A percentile compares a stretch with the other conserved stretches of the same genome.
Evolutionary conservation across 176 grass and related monocot species (phyloP).

Genomic region (Phoenix dactylifera): DNA sequence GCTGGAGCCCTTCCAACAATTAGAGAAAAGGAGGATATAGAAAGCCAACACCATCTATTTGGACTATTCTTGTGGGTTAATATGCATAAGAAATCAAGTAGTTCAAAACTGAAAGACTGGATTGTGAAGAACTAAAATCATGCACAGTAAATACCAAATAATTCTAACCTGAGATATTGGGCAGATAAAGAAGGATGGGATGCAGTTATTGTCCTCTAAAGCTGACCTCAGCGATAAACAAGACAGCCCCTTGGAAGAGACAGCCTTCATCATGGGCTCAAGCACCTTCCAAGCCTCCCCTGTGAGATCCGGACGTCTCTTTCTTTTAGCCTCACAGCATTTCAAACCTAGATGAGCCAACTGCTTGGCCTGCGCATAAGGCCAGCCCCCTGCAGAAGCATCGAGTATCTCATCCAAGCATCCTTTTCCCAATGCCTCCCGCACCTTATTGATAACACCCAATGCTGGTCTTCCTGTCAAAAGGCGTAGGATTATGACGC

Average conservation of each 20-base stretch:
- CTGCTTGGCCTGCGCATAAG: slow-evolving; percentile 56
- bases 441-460: slow-evolving; percentile 36
- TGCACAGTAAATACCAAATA: neutral
- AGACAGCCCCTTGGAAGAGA: neutral
- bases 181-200: slow-evolving; percentile 13
- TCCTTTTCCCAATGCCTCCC: slow-evolving; percentile 45
- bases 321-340: slow-evolving; percentile 15
- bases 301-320: slow-evolving; percentile 5
- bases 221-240: neutral
- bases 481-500: slow-evolving; percentile 60
- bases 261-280: neutral
- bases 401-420: slow-evolving; percentile 46
- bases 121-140: too few relatives aligned
- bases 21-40: too few relatives aligned
- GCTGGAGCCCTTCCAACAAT: too few relatives aligned
- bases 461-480: slow-evolving; percentile 48
- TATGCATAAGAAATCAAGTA: too few relatives aligned
- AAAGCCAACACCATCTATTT: too few relatives aligned
- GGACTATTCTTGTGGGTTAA: too few relatives aligned
- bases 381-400: slow-evolving; percentile 56
- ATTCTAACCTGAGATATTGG: slow-evolving; percentile 14
- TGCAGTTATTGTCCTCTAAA: neutral
- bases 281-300: slow-evolving; percentile 7
- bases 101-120: too few relatives aligned
- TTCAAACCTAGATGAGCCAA: slow-evolving; percentile 41